phyloP scores from a whole-genome alignment of 176 grass and related monocot genomes.

The Oropetium thomaeum region DNA sequence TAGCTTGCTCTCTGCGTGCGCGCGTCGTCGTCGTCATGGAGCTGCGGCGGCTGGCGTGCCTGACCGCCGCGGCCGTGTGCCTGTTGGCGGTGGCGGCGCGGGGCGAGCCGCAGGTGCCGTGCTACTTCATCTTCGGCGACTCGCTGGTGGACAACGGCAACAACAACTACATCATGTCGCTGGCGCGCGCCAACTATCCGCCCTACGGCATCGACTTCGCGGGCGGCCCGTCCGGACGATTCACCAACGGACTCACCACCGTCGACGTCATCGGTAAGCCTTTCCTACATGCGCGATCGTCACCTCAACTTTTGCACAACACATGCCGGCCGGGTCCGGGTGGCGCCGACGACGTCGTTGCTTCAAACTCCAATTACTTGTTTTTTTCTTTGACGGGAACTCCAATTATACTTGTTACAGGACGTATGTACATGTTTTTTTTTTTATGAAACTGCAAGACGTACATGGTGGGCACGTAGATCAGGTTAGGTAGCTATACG shows the following conservation, averaged over 20 bases:
- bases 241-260: slow-evolving; percentile 92
- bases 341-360: background rate
- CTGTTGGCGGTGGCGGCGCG: slow-evolving; percentile 30
- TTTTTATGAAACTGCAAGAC: too few relatives aligned
- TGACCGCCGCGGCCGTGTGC: slow-evolving; percentile 19
- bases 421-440: too few relatives aligned
- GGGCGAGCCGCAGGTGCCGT: slow-evolving; percentile 78
- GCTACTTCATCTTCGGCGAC: slow-evolving; percentile 99
- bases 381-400: too few relatives aligned
- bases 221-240: slow-evolving; percentile 56
- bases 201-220: slow-evolving; percentile 97
- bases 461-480: background rate
- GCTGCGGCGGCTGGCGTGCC: slow-evolving; percentile 17
- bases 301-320: background rate
- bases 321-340: background rate
- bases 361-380: background rate
- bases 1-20: background rate
- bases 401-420: too few relatives aligned
- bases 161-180: slow-evolving; percentile 91
- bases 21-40: slow-evolving; percentile 27
- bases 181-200: slow-evolving; percentile 81
- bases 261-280: slow-evolving; percentile 81
- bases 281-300: too few relatives aligned
- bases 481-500: background rate
- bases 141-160: slow-evolving; percentile 99